A percentile compares a stretch with the other conserved stretches of the same genome.
Conservation (phyloP, 805 yeast species). For the Saccharomycopsis oosterbeekiorum region DNA sequence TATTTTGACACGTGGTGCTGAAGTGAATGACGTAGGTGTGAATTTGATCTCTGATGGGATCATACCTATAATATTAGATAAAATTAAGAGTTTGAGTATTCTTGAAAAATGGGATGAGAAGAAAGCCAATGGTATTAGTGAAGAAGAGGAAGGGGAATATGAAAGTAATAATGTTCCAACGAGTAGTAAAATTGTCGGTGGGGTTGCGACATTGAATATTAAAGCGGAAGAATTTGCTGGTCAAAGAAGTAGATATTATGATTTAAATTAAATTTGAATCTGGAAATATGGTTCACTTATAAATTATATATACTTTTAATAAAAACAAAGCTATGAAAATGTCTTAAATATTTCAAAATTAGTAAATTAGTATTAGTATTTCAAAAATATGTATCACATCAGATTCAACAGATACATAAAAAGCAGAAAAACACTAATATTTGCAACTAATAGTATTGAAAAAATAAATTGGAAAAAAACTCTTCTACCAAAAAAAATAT, state of each 20-base stretch:
- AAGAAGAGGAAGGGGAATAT: not conserved
- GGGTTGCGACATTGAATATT: constrained; percentile 24
- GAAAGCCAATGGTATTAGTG: not conserved
- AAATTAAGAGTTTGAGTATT: constrained; percentile 2
- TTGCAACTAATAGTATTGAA: too few relatives aligned
- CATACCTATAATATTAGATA: constrained; percentile 27
- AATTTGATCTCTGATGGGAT: constrained; percentile 57
- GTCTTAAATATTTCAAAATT: not conserved
- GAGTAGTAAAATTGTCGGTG: constrained; percentile 8
- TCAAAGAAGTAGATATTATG: constrained; percentile 37
- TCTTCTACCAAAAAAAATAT: not conserved
- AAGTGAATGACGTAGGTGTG: constrained; percentile 37
- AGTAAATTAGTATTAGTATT: not conserved
- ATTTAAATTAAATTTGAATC: constrained; percentile 18
- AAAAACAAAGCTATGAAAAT: not conserved
- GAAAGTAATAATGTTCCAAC: not conserved
- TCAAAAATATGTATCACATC: not conserved
- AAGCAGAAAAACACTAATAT: too few relatives aligned
- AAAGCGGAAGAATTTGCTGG: constrained; percentile 29
- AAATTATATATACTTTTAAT: not conserved
- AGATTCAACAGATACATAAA: too few relatives aligned
- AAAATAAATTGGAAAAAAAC: not conserved
- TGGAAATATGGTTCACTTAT: not conserved
- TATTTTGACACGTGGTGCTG: constrained; percentile 63
- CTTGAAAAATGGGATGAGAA: not conserved